Conservation (phyloP, 2,329 filamentous ascomycete genomes). For the Penicillium sp. region DNA sequence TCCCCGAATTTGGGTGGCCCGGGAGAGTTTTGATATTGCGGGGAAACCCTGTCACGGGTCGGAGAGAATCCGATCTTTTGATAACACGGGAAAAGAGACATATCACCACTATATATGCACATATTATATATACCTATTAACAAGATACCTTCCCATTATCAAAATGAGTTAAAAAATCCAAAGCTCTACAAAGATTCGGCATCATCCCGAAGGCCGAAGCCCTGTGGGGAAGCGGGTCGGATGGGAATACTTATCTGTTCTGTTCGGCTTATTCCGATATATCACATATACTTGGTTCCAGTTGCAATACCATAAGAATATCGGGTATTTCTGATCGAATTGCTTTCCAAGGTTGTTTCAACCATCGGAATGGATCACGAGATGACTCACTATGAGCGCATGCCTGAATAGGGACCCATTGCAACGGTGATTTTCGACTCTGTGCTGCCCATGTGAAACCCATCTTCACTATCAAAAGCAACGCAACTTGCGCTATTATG, state of each 20-base stretch:
- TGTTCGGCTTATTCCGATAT: not conserved
- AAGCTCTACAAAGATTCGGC: not conserved
- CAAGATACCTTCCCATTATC: not conserved
- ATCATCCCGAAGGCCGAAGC: not conserved
- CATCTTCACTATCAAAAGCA: not conserved
- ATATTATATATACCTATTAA: not conserved
- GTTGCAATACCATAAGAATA: not conserved
- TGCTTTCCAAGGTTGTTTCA: not conserved
- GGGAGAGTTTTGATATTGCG: constrained; percentile 3
- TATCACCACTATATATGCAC: not conserved
- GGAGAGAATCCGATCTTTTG: not conserved
- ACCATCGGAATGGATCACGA: not conserved
- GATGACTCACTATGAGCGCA: not conserved
- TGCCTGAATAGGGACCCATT: not conserved
- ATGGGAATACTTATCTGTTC: not conserved
- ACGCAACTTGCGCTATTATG: not conserved
- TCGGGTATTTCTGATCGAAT: not conserved
- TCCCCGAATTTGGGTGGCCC: not conserved
- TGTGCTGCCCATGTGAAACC: not conserved
- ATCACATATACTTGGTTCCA: no score
- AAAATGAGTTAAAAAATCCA: not conserved
- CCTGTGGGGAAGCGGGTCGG: not conserved
- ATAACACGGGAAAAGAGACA: not conserved
- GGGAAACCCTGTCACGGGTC: not conserved
- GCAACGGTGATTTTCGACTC: not conserved